Evolutionary conservation across 2,329 filamentous ascomycete species (phyloP).

Genomic region (Pleomassaria siparia): DNA sequence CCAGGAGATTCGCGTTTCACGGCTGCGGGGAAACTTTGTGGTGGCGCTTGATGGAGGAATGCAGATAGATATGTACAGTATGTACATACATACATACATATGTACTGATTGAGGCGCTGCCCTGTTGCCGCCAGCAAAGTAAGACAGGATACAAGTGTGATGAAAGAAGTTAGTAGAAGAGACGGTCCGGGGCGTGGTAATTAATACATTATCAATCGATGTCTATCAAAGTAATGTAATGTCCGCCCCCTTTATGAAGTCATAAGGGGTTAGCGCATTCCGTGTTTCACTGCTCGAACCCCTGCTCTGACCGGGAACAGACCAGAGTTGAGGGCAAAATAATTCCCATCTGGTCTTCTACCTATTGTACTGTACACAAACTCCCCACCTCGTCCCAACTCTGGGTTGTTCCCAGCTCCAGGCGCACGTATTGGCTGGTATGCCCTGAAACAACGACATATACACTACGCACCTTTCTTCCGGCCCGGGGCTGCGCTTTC

Average conservation of each 20-base stretch:
- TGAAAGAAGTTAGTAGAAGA: background rate
- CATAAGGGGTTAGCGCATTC: background rate
- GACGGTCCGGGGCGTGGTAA: no score
- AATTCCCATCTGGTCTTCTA: background rate
- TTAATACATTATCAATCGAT: background rate
- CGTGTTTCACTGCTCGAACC: background rate
- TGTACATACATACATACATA: no score
- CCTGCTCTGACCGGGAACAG: background rate
- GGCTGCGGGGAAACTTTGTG: conserved; percentile 7
- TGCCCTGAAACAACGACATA: conserved; percentile 22
- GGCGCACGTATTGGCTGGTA: conserved; percentile 5
- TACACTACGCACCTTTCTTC: conserved; percentile 7
- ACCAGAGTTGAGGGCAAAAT: background rate
- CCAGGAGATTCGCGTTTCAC: conserved; percentile 5
- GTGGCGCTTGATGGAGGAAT: no score
- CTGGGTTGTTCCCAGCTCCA: conserved; percentile 12
- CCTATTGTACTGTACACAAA: no score
- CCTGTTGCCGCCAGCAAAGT: no score
- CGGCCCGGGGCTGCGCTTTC: conserved; percentile 17
- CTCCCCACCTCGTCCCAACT: background rate
- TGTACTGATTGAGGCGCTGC: background rate
- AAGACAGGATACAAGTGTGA: background rate
- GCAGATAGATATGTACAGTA: no score
- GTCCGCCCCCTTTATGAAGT: background rate
- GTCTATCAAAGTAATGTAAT: background rate